Conservation (phyloP, 495 filamentous ascomycete species). For the Mytilinidion resinicola region DNA sequence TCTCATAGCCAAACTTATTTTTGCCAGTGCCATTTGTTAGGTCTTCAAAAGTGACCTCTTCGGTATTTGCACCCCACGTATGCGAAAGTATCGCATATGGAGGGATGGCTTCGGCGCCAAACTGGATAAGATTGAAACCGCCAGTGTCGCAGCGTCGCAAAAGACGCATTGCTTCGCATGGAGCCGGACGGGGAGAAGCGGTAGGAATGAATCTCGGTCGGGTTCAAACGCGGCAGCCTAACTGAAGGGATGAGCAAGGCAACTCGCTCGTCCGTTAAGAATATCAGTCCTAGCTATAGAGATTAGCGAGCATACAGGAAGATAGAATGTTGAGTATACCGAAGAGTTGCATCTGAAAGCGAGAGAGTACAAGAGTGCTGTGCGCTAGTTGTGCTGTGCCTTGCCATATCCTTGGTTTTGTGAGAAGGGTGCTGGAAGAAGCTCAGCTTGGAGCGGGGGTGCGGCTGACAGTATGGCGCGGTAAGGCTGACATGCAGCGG, state of each 20-base stretch:
- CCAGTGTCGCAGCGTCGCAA: background rate
- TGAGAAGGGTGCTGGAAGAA: no score
- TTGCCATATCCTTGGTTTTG: no score
- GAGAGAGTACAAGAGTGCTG: no score
- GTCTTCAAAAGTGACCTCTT: constrained; percentile 1
- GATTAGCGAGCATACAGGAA: no score
- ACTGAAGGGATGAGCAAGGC: background rate
- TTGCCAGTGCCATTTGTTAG: background rate
- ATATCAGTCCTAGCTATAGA: no score
- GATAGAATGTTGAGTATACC: no score
- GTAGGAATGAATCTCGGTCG: no score
- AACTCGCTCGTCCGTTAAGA: background rate
- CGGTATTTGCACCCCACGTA: background rate
- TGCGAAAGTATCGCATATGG: background rate
- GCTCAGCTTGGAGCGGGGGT: no score
- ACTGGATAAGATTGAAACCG: background rate
- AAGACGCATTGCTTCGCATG: background rate
- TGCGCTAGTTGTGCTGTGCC: no score
- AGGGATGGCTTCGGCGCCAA: background rate
- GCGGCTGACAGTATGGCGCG: no score
- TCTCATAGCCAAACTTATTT: background rate
- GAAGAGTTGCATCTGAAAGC: no score
- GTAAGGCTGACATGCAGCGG: no score
- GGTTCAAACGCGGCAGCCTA: background rate
- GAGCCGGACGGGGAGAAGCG: background rate